phyloP scores from a whole-genome alignment of 2,329 filamentous ascomycete genomes.

The Penicillium sp. region DNA sequence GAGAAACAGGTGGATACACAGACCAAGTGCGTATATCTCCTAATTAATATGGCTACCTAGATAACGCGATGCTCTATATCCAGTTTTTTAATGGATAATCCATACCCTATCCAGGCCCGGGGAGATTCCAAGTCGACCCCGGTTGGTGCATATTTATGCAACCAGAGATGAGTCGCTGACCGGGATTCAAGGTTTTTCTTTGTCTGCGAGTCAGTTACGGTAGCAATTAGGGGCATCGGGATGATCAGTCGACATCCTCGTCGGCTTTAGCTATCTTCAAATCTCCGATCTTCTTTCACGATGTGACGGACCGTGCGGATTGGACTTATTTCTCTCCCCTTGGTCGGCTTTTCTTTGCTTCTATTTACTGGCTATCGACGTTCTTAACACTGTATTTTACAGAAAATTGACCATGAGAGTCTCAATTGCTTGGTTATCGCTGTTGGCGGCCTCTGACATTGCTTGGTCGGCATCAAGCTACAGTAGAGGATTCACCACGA shows the following conservation, averaged over 20 bases:
- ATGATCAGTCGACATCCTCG: neutral
- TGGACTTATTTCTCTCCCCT: neutral
- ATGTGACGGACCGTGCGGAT: neutral
- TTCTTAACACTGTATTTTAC: neutral
- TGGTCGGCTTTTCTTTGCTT: neutral
- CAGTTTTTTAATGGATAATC: neutral
- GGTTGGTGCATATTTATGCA: neutral
- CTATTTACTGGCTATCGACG: neutral
- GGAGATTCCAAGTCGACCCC: neutral
- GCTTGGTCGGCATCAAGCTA: neutral
- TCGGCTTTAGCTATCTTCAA: neutral
- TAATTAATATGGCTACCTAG: too few relatives aligned
- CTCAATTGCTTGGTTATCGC: conserved; percentile 7
- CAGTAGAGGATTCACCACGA: neutral
- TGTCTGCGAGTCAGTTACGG: neutral
- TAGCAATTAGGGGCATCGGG: neutral
- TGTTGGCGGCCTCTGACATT: conserved; percentile 7
- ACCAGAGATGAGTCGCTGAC: neutral
- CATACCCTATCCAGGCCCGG: neutral
- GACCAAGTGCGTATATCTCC: neutral
- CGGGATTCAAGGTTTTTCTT: neutral
- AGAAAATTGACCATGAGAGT: conserved; percentile 10
- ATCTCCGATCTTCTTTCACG: neutral
- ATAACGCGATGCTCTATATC: neutral
- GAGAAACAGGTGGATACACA: neutral